Conservation (phyloP, 345 rosid genomes). For the Trapa incisa region DNA sequence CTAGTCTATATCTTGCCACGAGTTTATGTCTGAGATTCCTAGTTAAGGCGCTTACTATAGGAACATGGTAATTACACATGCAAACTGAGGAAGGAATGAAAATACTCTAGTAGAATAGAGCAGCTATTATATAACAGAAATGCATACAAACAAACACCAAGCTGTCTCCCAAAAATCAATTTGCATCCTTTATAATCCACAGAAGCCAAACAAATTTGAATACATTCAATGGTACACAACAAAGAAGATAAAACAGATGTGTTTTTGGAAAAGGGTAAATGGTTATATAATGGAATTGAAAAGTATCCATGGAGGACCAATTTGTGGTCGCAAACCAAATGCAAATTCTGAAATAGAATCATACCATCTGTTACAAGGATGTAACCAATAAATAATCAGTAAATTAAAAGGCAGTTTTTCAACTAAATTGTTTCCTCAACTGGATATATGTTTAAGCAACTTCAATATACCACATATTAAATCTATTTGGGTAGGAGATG, state of each 20-base stretch:
- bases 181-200: neutral
- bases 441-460: neutral
- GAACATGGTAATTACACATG: neutral
- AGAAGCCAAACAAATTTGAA: neutral
- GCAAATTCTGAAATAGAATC: neutral
- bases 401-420: neutral
- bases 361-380: neutral
- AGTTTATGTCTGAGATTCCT: slow-evolving; percentile 17
- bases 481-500: neutral
- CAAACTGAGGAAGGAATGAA: neutral
- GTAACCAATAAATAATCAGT: neutral
- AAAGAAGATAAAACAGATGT: neutral
- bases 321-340: neutral
- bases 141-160: neutral
- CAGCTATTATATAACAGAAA: neutral
- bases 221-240: neutral
- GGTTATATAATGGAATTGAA: neutral
- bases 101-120: neutral
- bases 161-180: neutral
- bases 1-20: slow-evolving; percentile 15
- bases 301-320: neutral
- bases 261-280: neutral
- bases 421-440: neutral
- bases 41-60: slow-evolving; percentile 11
- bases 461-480: neutral